A percentile compares a stretch with the other conserved stretches of the same genome.
Conservation (phyloP, 345 rosid species). For the Adansonia digitata region DNA sequence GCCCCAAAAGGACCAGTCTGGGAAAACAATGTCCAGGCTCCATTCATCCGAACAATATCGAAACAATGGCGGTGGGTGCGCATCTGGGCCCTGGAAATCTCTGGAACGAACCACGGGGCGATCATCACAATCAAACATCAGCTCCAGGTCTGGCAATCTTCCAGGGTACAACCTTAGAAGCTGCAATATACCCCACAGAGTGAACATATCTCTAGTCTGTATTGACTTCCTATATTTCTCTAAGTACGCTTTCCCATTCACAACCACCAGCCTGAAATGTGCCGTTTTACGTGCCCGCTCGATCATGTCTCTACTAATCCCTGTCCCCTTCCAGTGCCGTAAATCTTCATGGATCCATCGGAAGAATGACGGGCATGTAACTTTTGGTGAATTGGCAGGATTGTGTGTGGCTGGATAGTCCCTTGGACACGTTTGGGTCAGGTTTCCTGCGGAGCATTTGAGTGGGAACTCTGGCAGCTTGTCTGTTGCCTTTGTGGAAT, state of each 20-base stretch:
- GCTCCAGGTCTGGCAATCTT: slow-evolving; percentile 60
- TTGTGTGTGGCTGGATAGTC: slow-evolving; percentile 33
- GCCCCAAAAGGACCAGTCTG: slow-evolving; percentile 93
- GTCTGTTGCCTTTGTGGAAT: background rate
- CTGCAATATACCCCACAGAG: slow-evolving; percentile 73
- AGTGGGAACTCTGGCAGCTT: slow-evolving; percentile 11
- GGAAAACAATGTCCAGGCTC: slow-evolving; percentile 61
- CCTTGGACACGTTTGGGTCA: slow-evolving; percentile 23
- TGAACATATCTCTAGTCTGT: slow-evolving; percentile 51
- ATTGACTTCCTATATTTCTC: slow-evolving; percentile 46
- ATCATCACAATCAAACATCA: slow-evolving; percentile 59
- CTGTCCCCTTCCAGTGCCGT: slow-evolving; percentile 56
- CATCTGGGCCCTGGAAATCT: slow-evolving; percentile 32
- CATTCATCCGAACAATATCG: slow-evolving; percentile 51
- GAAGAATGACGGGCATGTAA: slow-evolving; percentile 58
- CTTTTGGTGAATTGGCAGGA: slow-evolving; percentile 8
- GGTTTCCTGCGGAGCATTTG: background rate
- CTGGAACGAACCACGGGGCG: slow-evolving; percentile 37
- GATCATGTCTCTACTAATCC: slow-evolving; percentile 58
- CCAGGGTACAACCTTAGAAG: slow-evolving; percentile 65
- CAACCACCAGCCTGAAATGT: slow-evolving; percentile 52
- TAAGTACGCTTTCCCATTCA: slow-evolving; percentile 51
- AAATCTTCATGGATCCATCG: slow-evolving; percentile 81
- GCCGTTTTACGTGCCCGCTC: slow-evolving; percentile 48
- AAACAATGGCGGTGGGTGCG: slow-evolving; percentile 57